Base-by-base conservation (phyloP, 139 green algal species). In the Closterium sp. region DNA sequence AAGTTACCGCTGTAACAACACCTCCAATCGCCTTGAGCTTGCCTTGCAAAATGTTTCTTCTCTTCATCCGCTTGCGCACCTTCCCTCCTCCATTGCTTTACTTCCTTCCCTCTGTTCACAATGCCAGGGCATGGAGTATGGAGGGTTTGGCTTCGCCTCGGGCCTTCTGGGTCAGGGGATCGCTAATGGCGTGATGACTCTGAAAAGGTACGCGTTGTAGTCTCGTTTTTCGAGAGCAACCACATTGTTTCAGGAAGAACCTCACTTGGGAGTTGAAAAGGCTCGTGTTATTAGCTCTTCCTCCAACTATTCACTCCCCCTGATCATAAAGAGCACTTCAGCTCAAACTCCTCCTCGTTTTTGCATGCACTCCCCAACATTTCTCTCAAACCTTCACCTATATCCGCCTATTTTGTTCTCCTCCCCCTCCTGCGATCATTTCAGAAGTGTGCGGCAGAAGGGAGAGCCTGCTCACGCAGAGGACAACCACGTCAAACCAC, bases 151-250 rank as follows among this genome's bases (percentile, higher is more conserved):
- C 90, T 97, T 98, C 1, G 89, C 92, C 21, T 99, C 97, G 91
- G 98, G 98, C 86, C 93, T 98, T 22, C 90, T 99, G 19, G 98
- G 98, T 2, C 98, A 99, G 96, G 96, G 95, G 88, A 90, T 99
- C 19, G 97, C 97, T 92, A 99, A 99, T 94, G 88, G 27, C 29
- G 19, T 93, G 31, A 99, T 99, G 97, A 84, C 93, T 9, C 85
- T 96, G 88, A 98, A 97, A 96, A 97, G 92, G 92, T 93, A 89
- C 50, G 96, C 91, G 42, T 85, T 22, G 19, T 50, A 17, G 73
- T 89, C 24, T 27, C 29, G 87, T 0, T 79, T 79, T 27, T 70
- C 1, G 6, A 62, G 42, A n/a, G n/a, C n/a, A n/a, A n/a, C n/a
- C n/a, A n/a, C n/a, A n/a, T n/a, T n/a, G n/a, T n/a, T n/a, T n/a